Conservation (phyloP, 1,139 yeast genomes). For the Scheffersomyces cryptocercus region DNA sequence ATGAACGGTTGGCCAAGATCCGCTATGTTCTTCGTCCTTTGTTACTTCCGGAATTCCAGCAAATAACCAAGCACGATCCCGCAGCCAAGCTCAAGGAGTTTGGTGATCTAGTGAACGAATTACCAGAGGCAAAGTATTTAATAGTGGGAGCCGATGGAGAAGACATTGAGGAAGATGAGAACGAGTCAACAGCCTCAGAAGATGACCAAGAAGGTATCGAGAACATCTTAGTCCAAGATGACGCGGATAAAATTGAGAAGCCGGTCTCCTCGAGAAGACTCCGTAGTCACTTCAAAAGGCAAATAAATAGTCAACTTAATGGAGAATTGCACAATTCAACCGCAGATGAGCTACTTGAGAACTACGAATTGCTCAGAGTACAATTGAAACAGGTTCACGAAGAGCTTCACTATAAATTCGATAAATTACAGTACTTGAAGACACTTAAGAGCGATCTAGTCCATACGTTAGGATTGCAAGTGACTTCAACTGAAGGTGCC, state of each 20-base stretch:
- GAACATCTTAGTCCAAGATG: constrained; percentile 1
- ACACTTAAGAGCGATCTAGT: constrained; percentile 17
- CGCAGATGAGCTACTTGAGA: constrained; percentile 13
- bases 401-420: constrained; percentile 23
- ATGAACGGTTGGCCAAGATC: constrained; percentile 26
- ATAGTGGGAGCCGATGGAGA: constrained; percentile 6
- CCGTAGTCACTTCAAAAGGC: constrained; percentile 2
- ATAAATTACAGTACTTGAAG: constrained; percentile 29
- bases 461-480: constrained; percentile 6
- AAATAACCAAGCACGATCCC: constrained; percentile 11
- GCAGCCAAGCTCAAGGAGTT: constrained; percentile 18
- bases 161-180: constrained; percentile 1
- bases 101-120: constrained; percentile 24
- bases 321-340: not conserved
- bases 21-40: constrained; percentile 30
- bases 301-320: constrained; percentile 4
- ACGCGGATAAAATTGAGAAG: not conserved
- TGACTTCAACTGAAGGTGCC: constrained; percentile 1
- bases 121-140: constrained; percentile 38
- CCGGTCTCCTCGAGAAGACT: constrained; percentile 1
- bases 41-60: constrained; percentile 24
- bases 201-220: constrained; percentile 3
- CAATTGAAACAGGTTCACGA: constrained; percentile 18
- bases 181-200: constrained; percentile 5
- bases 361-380: constrained; percentile 26